Base-by-base conservation (phyloP, 768 basidiomycete genomes). In the Agaricus sinodeliciosus region DNA sequence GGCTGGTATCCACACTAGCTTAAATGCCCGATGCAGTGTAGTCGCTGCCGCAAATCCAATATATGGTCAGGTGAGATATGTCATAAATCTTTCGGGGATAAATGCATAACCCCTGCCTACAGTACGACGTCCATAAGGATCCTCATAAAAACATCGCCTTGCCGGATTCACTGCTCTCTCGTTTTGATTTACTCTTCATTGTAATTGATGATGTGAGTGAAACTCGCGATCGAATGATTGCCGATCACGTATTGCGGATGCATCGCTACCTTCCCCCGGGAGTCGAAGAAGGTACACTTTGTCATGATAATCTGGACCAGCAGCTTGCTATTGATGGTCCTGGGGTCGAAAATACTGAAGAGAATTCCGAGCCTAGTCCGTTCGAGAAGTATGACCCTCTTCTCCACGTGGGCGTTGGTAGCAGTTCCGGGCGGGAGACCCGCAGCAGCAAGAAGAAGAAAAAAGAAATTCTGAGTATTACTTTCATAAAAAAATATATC, bases 121-220 rank as follows among this genome's bases (percentile, higher is more conserved):
- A 97, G 91, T 99, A 99, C 67, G 95, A 99, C 69, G 90, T 99
- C 36, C 95, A 99, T 72, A 99, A 99, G 69, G 95, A 99, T 67
- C 95, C 95, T 27, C 95, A 98, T 72, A 89, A 89, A 72, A 99
- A 99, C 63, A 99, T 99, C 57, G 95, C 95, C 11, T 81, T 99
- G 9, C 95, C 95, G 9, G 95, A 98, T 68, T 99, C 95, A 22
- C 80, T 99, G 36, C 81, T 99, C 35, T 97, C 95, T 19, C 95
- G 95, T 82, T 99, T 99, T 73, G 95, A 99, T 74, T 72, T 99
- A 49, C 80, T 99, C 36, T 99, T 99, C 65, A 87, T 99, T 49
- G 94, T 99, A 15, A 99, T 94, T 0, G 96, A 98, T 70, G 95
- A 99, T 64, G 94, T 97, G 8, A 92, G 97, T 60, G 95, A 97